Evolutionary conservation across 2,329 filamentous ascomycete genomes (phyloP).

Genomic region (Orbilia blumenaviensis): DNA sequence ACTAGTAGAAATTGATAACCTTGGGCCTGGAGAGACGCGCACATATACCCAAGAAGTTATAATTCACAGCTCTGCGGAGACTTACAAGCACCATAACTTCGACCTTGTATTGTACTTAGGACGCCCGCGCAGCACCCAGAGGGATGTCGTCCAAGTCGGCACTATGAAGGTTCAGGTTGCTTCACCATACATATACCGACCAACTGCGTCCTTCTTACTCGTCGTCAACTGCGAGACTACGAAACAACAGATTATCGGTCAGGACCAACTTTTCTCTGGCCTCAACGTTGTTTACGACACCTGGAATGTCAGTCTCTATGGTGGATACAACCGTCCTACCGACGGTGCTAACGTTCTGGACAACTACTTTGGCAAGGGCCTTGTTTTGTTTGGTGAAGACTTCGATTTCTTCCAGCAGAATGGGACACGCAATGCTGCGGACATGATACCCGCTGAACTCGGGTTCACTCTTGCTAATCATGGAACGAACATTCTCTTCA

Average conservation of each 20-base stretch:
- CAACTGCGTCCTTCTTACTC: background rate
- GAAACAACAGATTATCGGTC: background rate
- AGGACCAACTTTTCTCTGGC: constrained; percentile 2
- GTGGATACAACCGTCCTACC: constrained; percentile 10
- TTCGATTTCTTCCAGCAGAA: constrained; percentile 29
- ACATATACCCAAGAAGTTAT: constrained; percentile 17
- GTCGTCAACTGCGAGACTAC: constrained; percentile 13
- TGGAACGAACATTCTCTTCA: constrained; percentile 23
- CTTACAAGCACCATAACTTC: constrained; percentile 23
- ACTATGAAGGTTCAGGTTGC: constrained; percentile 9
- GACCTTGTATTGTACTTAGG: constrained; percentile 1
- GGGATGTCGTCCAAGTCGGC: constrained; percentile 15
- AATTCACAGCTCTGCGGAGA: background rate
- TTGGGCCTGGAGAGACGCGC: background rate
- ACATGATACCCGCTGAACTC: constrained; percentile 23
- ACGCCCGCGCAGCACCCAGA: background rate
- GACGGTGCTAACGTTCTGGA: constrained; percentile 7
- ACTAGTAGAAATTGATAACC: background rate
- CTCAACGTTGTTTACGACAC: background rate
- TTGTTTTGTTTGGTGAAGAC: constrained; percentile 8
- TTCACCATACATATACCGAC: constrained; percentile 7
- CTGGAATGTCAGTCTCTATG: constrained; percentile 30
- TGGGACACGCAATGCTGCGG: constrained; percentile 1
- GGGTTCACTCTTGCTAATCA: constrained; percentile 11
- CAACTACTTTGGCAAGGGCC: constrained; percentile 22